Percentiles rank a stretch among this genome's conserved stretches.
phyloP scores from a whole-genome alignment of 2,329 filamentous ascomycete species.

The Calonectria fujianensis region DNA sequence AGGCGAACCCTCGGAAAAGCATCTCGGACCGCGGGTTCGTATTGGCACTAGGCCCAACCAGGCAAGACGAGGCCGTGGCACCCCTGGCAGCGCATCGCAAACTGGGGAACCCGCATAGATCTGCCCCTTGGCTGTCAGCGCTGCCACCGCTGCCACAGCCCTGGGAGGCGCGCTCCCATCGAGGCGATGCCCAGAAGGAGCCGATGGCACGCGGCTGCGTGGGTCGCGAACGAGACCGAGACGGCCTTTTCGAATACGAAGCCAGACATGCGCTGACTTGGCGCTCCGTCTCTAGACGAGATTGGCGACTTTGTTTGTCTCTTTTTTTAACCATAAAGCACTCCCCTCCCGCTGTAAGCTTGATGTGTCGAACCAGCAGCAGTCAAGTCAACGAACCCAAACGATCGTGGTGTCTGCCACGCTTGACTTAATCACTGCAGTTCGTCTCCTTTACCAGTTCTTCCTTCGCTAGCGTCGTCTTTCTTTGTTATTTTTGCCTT shows the following conservation, averaged over 20 bases:
- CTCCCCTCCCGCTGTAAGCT: background rate
- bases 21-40: slow-evolving; percentile 50
- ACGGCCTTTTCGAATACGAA: background rate
- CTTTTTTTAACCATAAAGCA: slow-evolving; percentile 14
- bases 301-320: background rate
- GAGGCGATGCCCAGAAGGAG: slow-evolving; percentile 11
- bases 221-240: slow-evolving; percentile 5
- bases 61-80: slow-evolving; percentile 5
- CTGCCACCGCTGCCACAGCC: background rate
- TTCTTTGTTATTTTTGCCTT: background rate
- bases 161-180: background rate
- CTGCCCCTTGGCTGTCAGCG: background rate
- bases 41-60: slow-evolving; percentile 40
- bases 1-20: slow-evolving; percentile 49
- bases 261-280: background rate
- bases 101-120: slow-evolving; percentile 25
- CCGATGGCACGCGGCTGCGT: slow-evolving; percentile 1
- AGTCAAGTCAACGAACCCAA: background rate
- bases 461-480: background rate
- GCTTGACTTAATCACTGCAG: background rate
- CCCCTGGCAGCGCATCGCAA: slow-evolving; percentile 31
- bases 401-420: background rate
- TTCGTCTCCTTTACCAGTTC: background rate
- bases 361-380: background rate
- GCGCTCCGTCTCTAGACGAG: background rate